Evolutionary conservation across 2,329 filamentous ascomycete genomes (phyloP), one percentile per base, ranked within the genome.

Genomic region (Ophiostoma quercus): DNA sequence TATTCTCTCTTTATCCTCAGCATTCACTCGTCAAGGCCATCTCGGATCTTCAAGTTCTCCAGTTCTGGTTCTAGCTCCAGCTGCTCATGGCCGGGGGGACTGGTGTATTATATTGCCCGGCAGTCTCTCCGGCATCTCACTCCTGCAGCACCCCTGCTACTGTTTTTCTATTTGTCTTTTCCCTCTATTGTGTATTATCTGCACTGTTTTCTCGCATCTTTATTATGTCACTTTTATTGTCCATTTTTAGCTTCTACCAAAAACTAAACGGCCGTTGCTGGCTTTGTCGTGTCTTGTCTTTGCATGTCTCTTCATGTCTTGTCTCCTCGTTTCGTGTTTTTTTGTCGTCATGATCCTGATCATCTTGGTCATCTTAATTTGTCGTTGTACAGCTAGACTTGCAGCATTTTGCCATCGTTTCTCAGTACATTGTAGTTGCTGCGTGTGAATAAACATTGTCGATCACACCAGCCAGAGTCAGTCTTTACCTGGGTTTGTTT

Each of bases 71-170:
- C 11, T 57, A 25, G 22, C 51, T 57, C 51, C 51, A 25, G n/a
- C 51, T 57, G 51, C 51, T 62, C 57, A 19, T 57, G 60, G 60
- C 32, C 32, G 60, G 14, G 60, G 60, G 60, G 16, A 37, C 60
- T 63, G 60, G 14, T 63, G 60, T 63, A 63, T 63, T 63, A 63
- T 63, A 37, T 63, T 39, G 22, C 57, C 57, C 57, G 57, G 57
- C 25, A 62, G 57, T 62, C 57, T 32, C 57, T 29, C 57, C 25
- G 57, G 57, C 25, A 62, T 62, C 57, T 25, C 57, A 62, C 57
- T 62, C 32, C 25, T 62, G 57, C 57, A 62, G 57, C 57, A 62
- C 57, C 57, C 57, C 25, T 62, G 57, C 57, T 25, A 14, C 22
- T 29, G 11, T 32, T 60, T 60, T 60, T 60, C 25, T 34, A n/a